These are phyloP conservation scores for Melampsora larici-populina DNA, from an alignment of 1,284 basidiomycete species.

Conservation along the genomic window DNA sequence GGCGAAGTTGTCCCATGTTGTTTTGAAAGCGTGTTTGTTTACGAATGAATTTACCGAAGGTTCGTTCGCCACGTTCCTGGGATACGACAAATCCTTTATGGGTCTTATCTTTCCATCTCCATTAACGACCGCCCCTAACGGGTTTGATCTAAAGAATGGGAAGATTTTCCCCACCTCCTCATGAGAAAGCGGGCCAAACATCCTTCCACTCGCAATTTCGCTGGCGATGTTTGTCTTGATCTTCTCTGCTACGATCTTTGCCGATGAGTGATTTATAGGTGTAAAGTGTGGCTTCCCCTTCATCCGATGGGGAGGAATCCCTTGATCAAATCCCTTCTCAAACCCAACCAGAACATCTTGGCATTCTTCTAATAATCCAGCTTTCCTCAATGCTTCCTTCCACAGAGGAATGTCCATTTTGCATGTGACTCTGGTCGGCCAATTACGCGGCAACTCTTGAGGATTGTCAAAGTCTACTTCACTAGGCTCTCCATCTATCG, in stretches of 20 bases:
- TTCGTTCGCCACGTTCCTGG: background rate
- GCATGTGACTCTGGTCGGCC: slow-evolving; percentile 1
- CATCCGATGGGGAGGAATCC: background rate
- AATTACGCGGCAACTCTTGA: too few relatives aligned
- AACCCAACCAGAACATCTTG: too few relatives aligned
- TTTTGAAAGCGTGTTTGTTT: background rate
- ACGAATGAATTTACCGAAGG: slow-evolving; percentile 5
- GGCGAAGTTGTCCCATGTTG: too few relatives aligned
- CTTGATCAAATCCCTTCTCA: too few relatives aligned
- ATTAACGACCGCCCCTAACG: too few relatives aligned
- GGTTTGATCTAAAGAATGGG: too few relatives aligned
- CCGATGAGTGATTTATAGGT: background rate
- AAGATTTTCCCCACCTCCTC: background rate
- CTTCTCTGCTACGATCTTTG: background rate
- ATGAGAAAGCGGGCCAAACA: background rate
- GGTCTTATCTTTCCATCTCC: background rate
- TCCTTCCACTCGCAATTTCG: background rate
- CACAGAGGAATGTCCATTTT: background rate
- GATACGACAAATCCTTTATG: background rate
- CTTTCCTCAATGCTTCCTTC: background rate
- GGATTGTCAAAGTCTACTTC: too few relatives aligned
- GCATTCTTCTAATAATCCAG: background rate
- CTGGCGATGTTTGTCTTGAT: background rate
- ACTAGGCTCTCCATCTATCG: too few relatives aligned
- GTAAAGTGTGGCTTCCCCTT: background rate